Evolutionary conservation across 116 monocot genomes (phyloP), one percentile per base, ranked within the genome.

Genomic region (Dioscorea cayenensis): DNA sequence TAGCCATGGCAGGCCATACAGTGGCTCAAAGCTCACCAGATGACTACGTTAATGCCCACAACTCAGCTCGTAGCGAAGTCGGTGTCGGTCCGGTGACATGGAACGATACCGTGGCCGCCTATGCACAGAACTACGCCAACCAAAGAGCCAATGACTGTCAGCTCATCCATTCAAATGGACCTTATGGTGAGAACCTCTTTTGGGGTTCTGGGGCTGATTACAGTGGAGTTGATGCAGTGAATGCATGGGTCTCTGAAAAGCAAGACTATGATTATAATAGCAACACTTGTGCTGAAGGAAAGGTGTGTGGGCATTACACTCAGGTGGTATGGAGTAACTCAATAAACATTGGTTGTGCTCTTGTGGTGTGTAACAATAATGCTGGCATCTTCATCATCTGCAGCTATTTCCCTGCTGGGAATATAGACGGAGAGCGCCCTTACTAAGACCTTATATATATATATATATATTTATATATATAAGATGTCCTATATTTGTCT

Each of bases 161-260:
- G 28, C 77, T 82, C 17, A 19, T 61, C 12, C 73, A 73, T 49
- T 79, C 79, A n/a, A 11, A 63, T 1, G 82, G 78, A 0, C 77
- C 69, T 17, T 77, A 81, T 66, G 85, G 85, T 0, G 81, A 85
- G 78, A 85, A 81, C 75, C 67, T 85, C 22, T 85, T 75, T 18
- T 14, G 17, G 71, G 82, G 60, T 28, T 25, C 10, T 63, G 71
- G 19, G 20, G 52, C 19, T 55, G 75, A 23, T 49, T 67, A 18
- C 29, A 8, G 71, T n/a, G 85, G 63, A 5, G 28, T 19, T 1
- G 74, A 77, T 50, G 82, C 78, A 11, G 78, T 78, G 51, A 60
- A 21, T 32, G 16, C 14, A 28, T 82, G 82, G 82, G 55, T 65
- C 28, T 6, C 66, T 6, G 82, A 82, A 78, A 71, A 78, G 66